Conservation (phyloP, 2,329 filamentous ascomycete genomes). For the Xylaria sp. region DNA sequence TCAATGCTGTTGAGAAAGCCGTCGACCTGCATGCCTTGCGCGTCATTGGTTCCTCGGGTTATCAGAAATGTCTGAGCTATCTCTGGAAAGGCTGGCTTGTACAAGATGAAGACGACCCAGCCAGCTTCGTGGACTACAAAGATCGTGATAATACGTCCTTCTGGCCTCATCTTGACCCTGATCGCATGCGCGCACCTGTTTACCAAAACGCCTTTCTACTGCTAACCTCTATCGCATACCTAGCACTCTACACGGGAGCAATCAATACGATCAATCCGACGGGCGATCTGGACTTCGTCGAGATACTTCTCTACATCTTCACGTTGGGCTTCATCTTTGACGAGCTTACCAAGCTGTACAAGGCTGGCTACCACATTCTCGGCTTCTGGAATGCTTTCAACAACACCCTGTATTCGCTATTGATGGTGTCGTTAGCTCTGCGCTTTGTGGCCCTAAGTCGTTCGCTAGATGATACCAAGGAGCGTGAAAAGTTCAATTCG, state of each 20-base stretch:
- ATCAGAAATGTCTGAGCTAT: conserved; percentile 92
- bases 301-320: conserved; percentile 86
- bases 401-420: conserved; percentile 75
- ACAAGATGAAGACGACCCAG: conserved; percentile 91
- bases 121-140: conserved; percentile 87
- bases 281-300: conserved; percentile 83
- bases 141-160: conserved; percentile 80
- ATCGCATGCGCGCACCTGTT: conserved; percentile 88
- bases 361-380: conserved; percentile 88
- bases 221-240: conserved; percentile 80
- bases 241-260: conserved; percentile 84
- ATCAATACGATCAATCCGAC: conserved; percentile 92
- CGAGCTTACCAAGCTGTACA: conserved; percentile 88
- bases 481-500: conserved; percentile 71
- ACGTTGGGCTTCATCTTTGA: conserved; percentile 91
- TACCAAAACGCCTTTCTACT: conserved; percentile 94
- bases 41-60: conserved; percentile 90
- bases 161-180: conserved; percentile 85
- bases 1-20: conserved; percentile 91
- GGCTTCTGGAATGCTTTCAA: conserved; percentile 99
- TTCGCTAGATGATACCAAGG: conserved; percentile 50
- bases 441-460: conserved; percentile 80
- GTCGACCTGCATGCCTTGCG: conserved; percentile 89
- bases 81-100: conserved; percentile 96
- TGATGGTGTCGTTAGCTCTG: conserved; percentile 78